Percentiles rank a stretch among this genome's conserved stretches.
phyloP scores from a whole-genome alignment of 2,329 filamentous ascomycete species.

The Endoconidiophora laricicola region DNA sequence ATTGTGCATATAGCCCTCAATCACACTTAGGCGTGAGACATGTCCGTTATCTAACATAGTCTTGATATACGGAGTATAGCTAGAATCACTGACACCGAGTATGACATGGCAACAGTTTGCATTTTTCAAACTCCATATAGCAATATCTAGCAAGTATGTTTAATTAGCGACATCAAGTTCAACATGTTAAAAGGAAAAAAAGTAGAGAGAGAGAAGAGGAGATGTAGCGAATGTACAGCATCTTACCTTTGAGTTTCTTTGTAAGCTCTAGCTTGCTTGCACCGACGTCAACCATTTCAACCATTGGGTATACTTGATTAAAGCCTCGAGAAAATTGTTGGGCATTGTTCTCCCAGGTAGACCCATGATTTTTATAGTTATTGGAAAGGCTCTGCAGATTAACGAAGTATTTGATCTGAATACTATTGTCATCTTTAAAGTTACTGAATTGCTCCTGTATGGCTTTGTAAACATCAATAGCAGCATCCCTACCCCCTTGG shows the following conservation, averaged over 20 bases:
- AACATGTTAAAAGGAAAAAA: not conserved
- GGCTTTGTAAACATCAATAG: conserved; percentile 30
- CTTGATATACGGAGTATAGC: conserved; percentile 42
- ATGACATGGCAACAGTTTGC: conserved; percentile 45
- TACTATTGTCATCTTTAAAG: conserved; percentile 30
- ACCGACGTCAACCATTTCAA: conserved; percentile 49
- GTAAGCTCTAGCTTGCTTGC: conserved; percentile 38
- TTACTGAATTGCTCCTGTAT: conserved; percentile 30
- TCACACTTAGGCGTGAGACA: conserved; percentile 31
- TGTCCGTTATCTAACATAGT: conserved; percentile 31
- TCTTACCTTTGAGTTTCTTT: conserved; percentile 32
- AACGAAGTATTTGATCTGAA: conserved; percentile 39
- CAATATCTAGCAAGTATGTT: conserved; percentile 24
- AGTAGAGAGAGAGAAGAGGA: not conserved
- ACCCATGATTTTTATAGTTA: conserved; percentile 32
- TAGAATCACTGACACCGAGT: conserved; percentile 43
- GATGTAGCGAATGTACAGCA: not conserved
- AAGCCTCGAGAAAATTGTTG: conserved; percentile 43
- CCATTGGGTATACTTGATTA: conserved; percentile 39
- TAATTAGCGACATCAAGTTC: too few relatives aligned
- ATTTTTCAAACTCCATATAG: conserved; percentile 41
- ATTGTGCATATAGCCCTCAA: conserved; percentile 34
- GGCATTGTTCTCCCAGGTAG: conserved; percentile 28
- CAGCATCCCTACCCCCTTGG: conserved; percentile 37
- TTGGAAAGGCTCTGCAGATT: conserved; percentile 35